Evolutionary conservation across 345 rosid genomes (phyloP).

Genomic region (Euphorbia peplus): DNA sequence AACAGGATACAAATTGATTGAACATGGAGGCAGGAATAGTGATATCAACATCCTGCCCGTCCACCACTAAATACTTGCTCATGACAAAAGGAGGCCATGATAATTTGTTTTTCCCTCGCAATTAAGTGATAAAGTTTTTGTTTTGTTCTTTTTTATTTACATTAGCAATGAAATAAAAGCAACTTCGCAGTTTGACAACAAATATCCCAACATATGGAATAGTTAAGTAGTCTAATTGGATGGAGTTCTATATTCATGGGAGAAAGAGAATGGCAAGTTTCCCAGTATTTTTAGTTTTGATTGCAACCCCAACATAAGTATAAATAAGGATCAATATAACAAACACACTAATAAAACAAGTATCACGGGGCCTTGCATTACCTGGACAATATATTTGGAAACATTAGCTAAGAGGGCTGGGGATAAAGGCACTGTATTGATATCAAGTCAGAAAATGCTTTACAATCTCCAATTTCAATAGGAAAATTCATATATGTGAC

Average conservation of each 20-base stretch:
- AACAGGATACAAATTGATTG: not conserved
- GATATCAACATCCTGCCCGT: not conserved
- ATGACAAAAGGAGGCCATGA: not conserved
- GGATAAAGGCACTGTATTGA: not conserved
- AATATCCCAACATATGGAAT: not conserved
- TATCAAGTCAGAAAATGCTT: not conserved
- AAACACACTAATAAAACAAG: slow-evolving; percentile 1
- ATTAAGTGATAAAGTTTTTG: not conserved
- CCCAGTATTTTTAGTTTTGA: not conserved
- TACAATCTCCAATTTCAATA: slow-evolving; percentile 3
- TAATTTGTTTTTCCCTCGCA: not conserved
- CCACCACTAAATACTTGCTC: not conserved
- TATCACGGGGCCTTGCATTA: not conserved
- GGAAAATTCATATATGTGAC: slow-evolving; percentile 11
- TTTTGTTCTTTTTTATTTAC: too few relatives aligned
- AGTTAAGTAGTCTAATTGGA: not conserved
- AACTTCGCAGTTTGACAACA: not conserved
- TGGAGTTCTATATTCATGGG: not conserved
- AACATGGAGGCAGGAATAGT: not conserved
- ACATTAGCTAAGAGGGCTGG: not conserved
- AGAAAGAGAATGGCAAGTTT: not conserved
- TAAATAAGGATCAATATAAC: not conserved
- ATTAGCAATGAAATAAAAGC: not conserved
- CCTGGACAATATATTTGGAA: not conserved
- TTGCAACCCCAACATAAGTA: not conserved